Evolutionary conservation across 148 eudicot genomes (phyloP), one percentile per base, ranked within the genome.

Genomic region (Cornus controversa): DNA sequence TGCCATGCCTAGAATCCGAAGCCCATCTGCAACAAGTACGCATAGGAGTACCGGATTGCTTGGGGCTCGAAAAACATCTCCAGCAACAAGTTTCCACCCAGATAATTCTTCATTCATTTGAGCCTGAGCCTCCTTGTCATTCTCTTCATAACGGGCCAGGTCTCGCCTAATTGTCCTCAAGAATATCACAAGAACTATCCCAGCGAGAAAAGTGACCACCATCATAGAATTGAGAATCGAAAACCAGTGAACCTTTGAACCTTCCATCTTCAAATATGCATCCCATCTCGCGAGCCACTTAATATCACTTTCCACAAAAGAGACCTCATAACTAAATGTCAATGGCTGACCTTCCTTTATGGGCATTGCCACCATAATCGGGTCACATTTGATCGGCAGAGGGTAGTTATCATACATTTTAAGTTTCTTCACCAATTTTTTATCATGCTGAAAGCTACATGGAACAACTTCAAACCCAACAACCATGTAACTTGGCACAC

Each of bases 121-220:
- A 23, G 74, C 74, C 53, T 74, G 77, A 63, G 77, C 76, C 40
- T 73, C 76, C 76, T 73, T 73, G 67, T 73, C 76, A 31, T 28
- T 66, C 45, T 73, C 76, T 40, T 73, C 76, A 62, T 62, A 74
- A 66, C 69, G 67, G 10, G 77, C 68, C 77, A 74, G 37, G 36
- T 74, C 77, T 62, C 77, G 15, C 6, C 68, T 25, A 34, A 74
- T 63, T 14, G 77, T 74, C 53, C 77, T 74, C 27, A 74, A 62
- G 23, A 74, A 74, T 31, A 74, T 74, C 2, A 74, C 77, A 36
- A 74, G 68, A n/a, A 74, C 69, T 31, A 74, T 74, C 3, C 53
- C 77, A 29, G 77, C 77, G 5, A 74, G 68, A 63, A 74, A 74
- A 74, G 77, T 74, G 36, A 74, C 63, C 77, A 74, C 77, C 77